Conservation (phyloP, 2,329 filamentous ascomycete genomes). For the Colletotrichum sp. region DNA sequence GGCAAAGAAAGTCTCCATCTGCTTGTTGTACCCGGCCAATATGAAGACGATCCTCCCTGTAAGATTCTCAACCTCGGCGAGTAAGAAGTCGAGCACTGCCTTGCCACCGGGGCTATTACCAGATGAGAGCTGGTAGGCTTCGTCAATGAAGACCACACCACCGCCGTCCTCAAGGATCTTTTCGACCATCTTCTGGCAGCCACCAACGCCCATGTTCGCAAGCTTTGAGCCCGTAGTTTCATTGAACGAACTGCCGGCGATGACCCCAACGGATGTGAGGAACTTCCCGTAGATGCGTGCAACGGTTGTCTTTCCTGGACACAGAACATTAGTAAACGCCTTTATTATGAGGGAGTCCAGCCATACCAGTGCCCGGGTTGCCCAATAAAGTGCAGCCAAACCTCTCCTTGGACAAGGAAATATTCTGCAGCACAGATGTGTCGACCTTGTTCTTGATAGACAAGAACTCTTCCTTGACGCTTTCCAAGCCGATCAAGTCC, state of each 20-base stretch:
- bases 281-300: constrained; percentile 74
- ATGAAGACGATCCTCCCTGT: constrained; percentile 74
- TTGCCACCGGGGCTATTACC: constrained; percentile 62
- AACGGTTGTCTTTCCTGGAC: constrained; percentile 53
- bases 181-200: constrained; percentile 56
- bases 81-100: constrained; percentile 72
- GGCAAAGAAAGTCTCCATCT: constrained; percentile 79
- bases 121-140: constrained; percentile 76
- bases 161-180: constrained; percentile 62
- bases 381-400: constrained; percentile 70
- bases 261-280: constrained; percentile 63
- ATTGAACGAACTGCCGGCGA: constrained; percentile 65
- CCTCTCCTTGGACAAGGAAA: constrained; percentile 61
- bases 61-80: constrained; percentile 76
- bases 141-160: constrained; percentile 78
- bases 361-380: constrained; percentile 75
- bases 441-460: constrained; percentile 69
- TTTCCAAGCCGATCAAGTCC: constrained; percentile 73
- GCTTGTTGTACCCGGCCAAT: constrained; percentile 73
- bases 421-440: constrained; percentile 59
- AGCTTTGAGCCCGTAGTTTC: constrained; percentile 74
- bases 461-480: constrained; percentile 70
- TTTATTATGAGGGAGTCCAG: not conserved
- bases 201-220: constrained; percentile 64
- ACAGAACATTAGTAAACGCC: not conserved